phyloP scores from a whole-genome alignment of 768 basidiomycete species.

The Boletus coccyginus region DNA sequence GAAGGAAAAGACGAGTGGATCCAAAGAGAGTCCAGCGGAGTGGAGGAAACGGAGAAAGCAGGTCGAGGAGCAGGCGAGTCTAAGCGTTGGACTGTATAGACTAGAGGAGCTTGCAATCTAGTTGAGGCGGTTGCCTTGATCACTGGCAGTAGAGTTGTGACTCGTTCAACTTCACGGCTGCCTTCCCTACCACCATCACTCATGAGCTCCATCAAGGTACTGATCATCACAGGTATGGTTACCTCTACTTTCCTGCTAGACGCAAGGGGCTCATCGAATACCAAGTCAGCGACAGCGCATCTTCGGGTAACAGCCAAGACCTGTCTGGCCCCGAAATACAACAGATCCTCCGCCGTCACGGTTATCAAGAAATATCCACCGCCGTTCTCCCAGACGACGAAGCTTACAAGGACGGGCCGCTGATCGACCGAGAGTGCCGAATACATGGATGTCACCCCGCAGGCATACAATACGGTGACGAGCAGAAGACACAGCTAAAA shows the following conservation, averaged over 20 bases:
- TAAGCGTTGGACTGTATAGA: constrained; percentile 64
- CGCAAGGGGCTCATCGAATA: constrained; percentile 1
- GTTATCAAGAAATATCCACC: constrained; percentile 37
- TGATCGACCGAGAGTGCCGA: too few relatives aligned
- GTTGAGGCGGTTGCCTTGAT: too few relatives aligned
- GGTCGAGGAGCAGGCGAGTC: constrained; percentile 48
- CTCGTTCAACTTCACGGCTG: too few relatives aligned
- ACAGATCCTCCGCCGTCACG: constrained; percentile 41
- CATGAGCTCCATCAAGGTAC: constrained; percentile 25
- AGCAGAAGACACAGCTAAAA: too few relatives aligned
- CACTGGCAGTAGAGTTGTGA: too few relatives aligned
- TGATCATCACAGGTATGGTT: constrained; percentile 28
- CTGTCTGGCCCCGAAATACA: constrained; percentile 64
- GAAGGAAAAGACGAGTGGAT: constrained; percentile 37
- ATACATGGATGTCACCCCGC: too few relatives aligned
- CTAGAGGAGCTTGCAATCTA: constrained; percentile 68
- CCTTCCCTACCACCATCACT: neutral
- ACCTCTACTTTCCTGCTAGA: neutral
- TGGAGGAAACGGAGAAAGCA: constrained; percentile 54
- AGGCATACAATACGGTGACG: too few relatives aligned
- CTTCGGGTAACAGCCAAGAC: constrained; percentile 48
- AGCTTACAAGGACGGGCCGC: neutral
- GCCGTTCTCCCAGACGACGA: constrained; percentile 68
- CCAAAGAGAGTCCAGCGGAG: constrained; percentile 38
- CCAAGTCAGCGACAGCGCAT: constrained; percentile 69